Base-by-base conservation (phyloP, 148 eudicot species). In the Polygonum aviculare region DNA sequence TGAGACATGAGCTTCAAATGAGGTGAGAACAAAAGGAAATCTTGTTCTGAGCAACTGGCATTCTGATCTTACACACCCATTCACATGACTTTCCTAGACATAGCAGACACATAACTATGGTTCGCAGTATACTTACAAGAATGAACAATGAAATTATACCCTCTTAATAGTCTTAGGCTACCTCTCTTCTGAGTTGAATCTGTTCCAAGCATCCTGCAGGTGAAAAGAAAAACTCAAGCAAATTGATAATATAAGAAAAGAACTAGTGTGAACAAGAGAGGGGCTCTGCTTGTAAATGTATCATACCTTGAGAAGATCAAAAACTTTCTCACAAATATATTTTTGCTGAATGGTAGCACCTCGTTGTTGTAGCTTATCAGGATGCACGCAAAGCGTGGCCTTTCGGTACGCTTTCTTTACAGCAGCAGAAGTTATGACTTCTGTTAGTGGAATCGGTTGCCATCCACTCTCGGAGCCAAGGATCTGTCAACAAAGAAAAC, bases 381-480 rank as follows among this genome's bases (percentile, higher is more conserved):
- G 99, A 81, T 96, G 99, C 75, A 96, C 97, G 75, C 91, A 96
- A 14, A 93, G 94, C 77, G 99, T 93, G 73, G 99, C 99, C 82
- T 93, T 96, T 78, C 99, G 85, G 85, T 96, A 96, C 69, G 97
- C 98, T 83, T 79, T 91, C 86, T 93, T 96, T 44, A 88, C 95
- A 45, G 99, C 98, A 63, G 88, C 92, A 79, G 95, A 84, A 76
- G 98, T 96, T 84, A 96, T 87, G 31, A 96, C 97, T 72, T 93
- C 97, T 73, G 99, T 96, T 60, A 96, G 80, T 35, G 94, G 97
- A 83, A 96, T 76, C 73, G 99, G 91, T 76, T 91, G 93, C 99
- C 99, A 96, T 45, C 99, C 99, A 80, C 98, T 96, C 50, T 93
- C 90, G 10, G 90, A 85, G 67, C 99, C 99, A 84, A 96, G 98